phyloP scores from a whole-genome alignment of 192 early-diverging fungal species.

The Coemansia umbellata region DNA sequence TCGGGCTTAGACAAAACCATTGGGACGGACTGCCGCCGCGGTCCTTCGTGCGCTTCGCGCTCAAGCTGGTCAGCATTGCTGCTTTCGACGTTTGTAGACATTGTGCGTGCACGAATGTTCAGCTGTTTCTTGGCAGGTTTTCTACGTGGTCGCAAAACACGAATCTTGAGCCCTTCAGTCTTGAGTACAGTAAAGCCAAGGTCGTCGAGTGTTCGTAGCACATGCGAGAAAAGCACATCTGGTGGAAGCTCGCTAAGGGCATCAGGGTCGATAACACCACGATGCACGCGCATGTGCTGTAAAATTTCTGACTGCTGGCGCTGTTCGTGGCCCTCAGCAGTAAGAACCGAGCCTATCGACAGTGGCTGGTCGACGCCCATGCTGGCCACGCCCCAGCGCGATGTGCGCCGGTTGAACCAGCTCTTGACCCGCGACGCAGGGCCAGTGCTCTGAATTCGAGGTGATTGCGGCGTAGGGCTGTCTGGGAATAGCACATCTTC shows the following conservation, averaged over 20 bases:
- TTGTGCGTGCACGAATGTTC: slow-evolving; percentile 27
- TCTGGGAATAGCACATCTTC: slow-evolving; percentile 45
- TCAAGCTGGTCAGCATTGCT: slow-evolving; percentile 2
- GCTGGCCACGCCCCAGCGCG: slow-evolving; percentile 31
- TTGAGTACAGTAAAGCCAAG: slow-evolving; percentile 49
- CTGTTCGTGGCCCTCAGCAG: slow-evolving; percentile 27
- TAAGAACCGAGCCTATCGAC: slow-evolving; percentile 34
- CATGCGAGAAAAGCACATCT: slow-evolving; percentile 62
- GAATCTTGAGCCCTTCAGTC: slow-evolving; percentile 48
- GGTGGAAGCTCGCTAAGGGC: slow-evolving; percentile 65
- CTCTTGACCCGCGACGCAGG: slow-evolving; percentile 69
- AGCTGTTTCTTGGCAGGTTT: slow-evolving; percentile 7
- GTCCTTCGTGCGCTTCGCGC: slow-evolving; percentile 12
- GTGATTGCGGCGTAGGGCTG: slow-evolving; percentile 32
- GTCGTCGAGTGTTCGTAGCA: slow-evolving; percentile 56
- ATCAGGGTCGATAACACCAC: slow-evolving; percentile 68
- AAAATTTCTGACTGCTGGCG: slow-evolving; percentile 40
- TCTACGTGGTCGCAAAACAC: slow-evolving; percentile 37
- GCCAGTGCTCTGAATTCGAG: slow-evolving; percentile 27
- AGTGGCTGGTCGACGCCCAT: slow-evolving; percentile 31
- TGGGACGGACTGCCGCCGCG: slow-evolving; percentile 44
- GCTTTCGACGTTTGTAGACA: slow-evolving; percentile 28
- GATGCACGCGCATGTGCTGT: slow-evolving; percentile 65
- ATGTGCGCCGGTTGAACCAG: slow-evolving; percentile 66
- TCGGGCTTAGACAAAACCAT: slow-evolving; percentile 12